These are phyloP conservation scores for Mikania micrantha DNA, from an alignment of 129 eudicot genomes.

Conservation along the genomic window DNA sequence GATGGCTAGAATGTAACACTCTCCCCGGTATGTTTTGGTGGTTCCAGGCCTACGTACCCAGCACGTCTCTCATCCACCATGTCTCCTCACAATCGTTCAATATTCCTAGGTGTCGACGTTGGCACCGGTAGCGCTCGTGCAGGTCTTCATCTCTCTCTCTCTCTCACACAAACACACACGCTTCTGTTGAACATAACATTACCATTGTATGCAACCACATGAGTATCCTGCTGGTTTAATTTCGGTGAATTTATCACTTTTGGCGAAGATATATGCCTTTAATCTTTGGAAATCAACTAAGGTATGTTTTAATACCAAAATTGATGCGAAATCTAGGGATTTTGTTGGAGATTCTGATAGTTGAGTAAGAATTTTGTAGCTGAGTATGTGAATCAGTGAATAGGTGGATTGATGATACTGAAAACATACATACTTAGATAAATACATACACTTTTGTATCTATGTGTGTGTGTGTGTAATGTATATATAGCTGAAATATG, in stretches of 20 bases:
- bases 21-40: too few relatives aligned
- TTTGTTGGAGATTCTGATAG: background rate
- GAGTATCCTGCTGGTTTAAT: background rate
- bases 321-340: conserved; percentile 1
- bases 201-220: background rate
- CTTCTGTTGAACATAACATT: background rate
- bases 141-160: conserved; percentile 38
- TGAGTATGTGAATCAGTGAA: background rate
- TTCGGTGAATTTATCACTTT: background rate
- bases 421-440: background rate
- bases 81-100: conserved; percentile 31
- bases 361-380: background rate
- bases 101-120: conserved; percentile 90
- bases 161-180: background rate
- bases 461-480: background rate
- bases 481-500: background rate
- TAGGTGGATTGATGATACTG: background rate
- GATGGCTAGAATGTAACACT: too few relatives aligned
- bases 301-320: background rate
- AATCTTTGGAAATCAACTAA: conserved; percentile 10
- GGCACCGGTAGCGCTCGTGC: conserved; percentile 99
- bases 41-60: too few relatives aligned
- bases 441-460: background rate
- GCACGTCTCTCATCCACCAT: conserved; percentile 32
- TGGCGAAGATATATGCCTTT: background rate